Base-by-base conservation (phyloP, 2,329 filamentous ascomycete genomes). In the Fusarium sp. region DNA sequence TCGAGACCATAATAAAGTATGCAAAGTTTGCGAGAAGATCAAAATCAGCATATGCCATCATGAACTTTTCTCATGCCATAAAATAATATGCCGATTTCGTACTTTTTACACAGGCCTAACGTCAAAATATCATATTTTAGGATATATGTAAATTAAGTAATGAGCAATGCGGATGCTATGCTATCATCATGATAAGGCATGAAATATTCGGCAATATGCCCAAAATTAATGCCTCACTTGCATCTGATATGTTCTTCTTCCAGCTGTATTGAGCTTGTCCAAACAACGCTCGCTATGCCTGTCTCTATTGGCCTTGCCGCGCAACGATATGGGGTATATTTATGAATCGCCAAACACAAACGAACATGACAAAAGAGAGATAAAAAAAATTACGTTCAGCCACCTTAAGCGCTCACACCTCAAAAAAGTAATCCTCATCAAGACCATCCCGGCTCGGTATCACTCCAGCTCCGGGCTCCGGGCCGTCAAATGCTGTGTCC, bases 361-460 rank as follows among this genome's bases (percentile, higher is more conserved):
- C 66, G 65, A 62, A 48, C 68, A 62, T 61, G 52, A 69, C 54
- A 74, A 71, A 76, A 55, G 60, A 60, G 60, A 68, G 39, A 41
- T 10, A 37, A 10, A 37, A 35, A 55, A 61, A n/a, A n/a, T n/a
- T 25, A 39, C 35, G 42, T 25, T 29, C 21, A n/a, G 25, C 27
- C 42, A 59, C 44, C 37, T 55, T 42, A 48, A 25, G 12, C 25
- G 23, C 38, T 70, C 57, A 93, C 46, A 93, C 87, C 80, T 95
- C 93, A 83, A 97, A 98, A 83, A 92, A 98, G 81, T 97, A 99
- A 80, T 98, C 92, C 73, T 97, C 94, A 80, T 97, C 94, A 73
- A 98, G 81, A 1, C 93, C 95, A 76, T 96, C 93, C 59, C 96
- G 86, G 77, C 90, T 93, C 7, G 96, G 95, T 71, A 97, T 90